A percentile compares a stretch with the other conserved stretches of the same genome.
phyloP scores from a whole-genome alignment of 2,329 filamentous ascomycete species.

The Rhinocladiella mackenziei region DNA sequence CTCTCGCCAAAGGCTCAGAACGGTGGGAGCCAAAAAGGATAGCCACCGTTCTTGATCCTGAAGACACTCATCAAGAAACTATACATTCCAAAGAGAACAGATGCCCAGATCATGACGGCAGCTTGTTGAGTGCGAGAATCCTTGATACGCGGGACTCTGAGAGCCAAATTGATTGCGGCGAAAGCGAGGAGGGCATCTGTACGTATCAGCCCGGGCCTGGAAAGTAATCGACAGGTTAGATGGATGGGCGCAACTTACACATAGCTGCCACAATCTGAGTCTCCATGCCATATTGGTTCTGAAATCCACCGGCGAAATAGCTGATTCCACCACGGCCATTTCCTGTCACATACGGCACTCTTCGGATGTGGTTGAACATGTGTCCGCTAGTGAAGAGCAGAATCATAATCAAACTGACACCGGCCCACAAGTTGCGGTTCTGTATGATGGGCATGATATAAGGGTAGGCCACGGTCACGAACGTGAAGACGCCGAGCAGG shows the following conservation, averaged over 20 bases:
- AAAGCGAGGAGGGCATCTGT: constrained; percentile 78
- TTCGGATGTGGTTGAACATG: constrained; percentile 99
- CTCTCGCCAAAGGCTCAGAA: too few relatives aligned
- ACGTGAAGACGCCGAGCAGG: constrained; percentile 65
- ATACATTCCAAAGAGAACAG: constrained; percentile 75
- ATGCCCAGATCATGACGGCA: constrained; percentile 74
- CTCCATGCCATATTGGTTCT: constrained; percentile 89
- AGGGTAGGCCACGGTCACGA: constrained; percentile 66
- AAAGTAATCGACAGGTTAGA: constrained; percentile 8
- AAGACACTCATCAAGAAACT: constrained; percentile 93
- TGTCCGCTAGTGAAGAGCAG: constrained; percentile 92
- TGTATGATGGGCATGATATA: constrained; percentile 78
- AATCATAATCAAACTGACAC: constrained; percentile 79
- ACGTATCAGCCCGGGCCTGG: constrained; percentile 14
- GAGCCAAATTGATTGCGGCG: constrained; percentile 79
- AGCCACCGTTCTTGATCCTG: constrained; percentile 88
- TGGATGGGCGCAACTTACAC: constrained; percentile 60
- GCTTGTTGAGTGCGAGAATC: constrained; percentile 75
- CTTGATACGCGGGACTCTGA: constrained; percentile 86
- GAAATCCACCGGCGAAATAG: constrained; percentile 90
- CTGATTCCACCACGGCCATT: constrained; percentile 80
- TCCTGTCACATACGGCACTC: constrained; percentile 84
- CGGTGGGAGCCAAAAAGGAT: constrained; percentile 89
- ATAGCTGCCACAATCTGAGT: constrained; percentile 92
- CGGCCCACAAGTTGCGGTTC: constrained; percentile 92